Base-by-base conservation (phyloP, 805 yeast genomes). In the Candida hungchunana region DNA sequence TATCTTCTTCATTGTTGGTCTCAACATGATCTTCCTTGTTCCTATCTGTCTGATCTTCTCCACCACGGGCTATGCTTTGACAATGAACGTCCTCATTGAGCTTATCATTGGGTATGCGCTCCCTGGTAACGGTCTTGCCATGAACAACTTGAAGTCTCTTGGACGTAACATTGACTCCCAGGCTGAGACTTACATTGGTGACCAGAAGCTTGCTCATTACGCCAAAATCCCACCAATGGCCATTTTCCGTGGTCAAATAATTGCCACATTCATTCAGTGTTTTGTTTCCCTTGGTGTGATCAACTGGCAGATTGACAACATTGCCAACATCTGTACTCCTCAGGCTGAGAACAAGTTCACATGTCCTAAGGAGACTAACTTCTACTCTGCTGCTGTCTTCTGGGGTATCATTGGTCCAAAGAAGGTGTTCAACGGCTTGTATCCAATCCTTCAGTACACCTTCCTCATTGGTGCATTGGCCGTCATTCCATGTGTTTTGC, bases 111-210 rank as follows among this genome's bases (percentile, higher is more conserved):
- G 80, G 19, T 73, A 74, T 47, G 75, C 78, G 4, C 51, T 71
- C 13, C 77, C 77, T 29, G 46, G 46, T 33, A 71, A 75, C 39
- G 79, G 75, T 18, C 51, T 64, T 29, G 80, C 79, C 9, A 56
- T 74, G 39, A 72, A 69, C 64, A 61, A 71, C 12, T 53, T 75
- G 41, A 74, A 75, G 42, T 68, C 73, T 2, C 65, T 65, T 34
- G 79, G 79, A 28, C 71, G 75, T 32, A 78, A 77, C 51, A 74
- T 77, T 43, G 80, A 75, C 50, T 70, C 71, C 22, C 84, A 78
- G 56, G 82, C 85, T 7, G 75, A 77, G 43, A 71, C 66, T 48
- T 79, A 71, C 56, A 71, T 77, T 35, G 67, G 73, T 51, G 75
- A 73, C 18, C 42, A 36, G 35, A 47, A 47, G 34, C 17, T 44